phyloP scores from a whole-genome alignment of 1,284 basidiomycete genomes.

The Sanghuangporus sanghuang region DNA sequence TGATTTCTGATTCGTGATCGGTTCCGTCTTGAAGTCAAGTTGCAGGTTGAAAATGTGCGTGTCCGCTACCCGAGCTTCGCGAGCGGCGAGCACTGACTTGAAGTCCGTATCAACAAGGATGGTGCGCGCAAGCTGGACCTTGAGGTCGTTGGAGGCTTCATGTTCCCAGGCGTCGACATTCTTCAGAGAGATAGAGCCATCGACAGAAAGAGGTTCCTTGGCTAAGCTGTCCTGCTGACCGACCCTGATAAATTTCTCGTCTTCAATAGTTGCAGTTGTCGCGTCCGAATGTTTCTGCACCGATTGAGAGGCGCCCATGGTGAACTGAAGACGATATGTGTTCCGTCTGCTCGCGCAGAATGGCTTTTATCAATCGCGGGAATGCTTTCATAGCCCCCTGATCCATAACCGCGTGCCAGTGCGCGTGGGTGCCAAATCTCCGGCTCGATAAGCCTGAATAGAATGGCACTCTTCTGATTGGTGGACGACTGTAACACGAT shows the following conservation, averaged over 20 bases:
- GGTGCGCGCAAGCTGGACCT: slow-evolving; percentile 76
- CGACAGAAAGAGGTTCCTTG: slow-evolving; percentile 29
- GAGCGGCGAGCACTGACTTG: slow-evolving; percentile 57
- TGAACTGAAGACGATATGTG: background rate
- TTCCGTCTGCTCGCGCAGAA: background rate
- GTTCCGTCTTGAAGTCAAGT: slow-evolving; percentile 74
- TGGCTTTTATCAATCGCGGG: background rate
- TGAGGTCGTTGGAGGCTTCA: slow-evolving; percentile 50
- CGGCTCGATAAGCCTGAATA: too few species aligned
- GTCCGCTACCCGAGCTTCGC: slow-evolving; percentile 61
- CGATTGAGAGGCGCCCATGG: background rate
- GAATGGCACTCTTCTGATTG: too few species aligned
- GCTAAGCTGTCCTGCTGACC: background rate
- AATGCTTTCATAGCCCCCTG: background rate
- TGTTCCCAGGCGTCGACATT: slow-evolving; percentile 65
- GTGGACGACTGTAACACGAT: too few species aligned
- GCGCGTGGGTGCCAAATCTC: too few species aligned
- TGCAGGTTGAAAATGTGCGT: slow-evolving; percentile 82
- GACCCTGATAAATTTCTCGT: background rate
- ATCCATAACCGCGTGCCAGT: too few species aligned
- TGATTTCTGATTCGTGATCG: slow-evolving; percentile 84
- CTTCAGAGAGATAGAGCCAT: slow-evolving; percentile 55
- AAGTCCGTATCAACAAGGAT: slow-evolving; percentile 77
- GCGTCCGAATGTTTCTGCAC: background rate
- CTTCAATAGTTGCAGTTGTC: background rate